Conservation (phyloP, 495 filamentous ascomycete genomes). For the Penicillium macrosclerotiorum region DNA sequence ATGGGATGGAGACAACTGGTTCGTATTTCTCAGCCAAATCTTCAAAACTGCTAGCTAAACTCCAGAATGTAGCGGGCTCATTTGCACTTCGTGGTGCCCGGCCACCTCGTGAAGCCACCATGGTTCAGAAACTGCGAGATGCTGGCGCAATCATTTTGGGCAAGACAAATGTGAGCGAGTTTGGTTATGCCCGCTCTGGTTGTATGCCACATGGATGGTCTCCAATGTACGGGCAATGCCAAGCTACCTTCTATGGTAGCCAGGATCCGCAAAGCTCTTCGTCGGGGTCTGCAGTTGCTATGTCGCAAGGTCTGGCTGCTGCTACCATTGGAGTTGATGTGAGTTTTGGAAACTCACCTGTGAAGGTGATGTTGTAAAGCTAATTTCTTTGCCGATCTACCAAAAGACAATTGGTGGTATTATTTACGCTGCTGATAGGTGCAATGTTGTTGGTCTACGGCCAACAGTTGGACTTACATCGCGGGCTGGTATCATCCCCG, state of each 20-base stretch:
- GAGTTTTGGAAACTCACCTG: too few relatives aligned
- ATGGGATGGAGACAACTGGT: conserved; percentile 64
- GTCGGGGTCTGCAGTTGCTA: background rate
- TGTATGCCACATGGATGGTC: conserved; percentile 39
- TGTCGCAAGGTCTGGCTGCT: background rate
- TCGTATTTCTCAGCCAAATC: conserved; percentile 56
- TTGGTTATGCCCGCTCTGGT: conserved; percentile 50
- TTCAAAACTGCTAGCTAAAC: background rate
- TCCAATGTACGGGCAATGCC: background rate
- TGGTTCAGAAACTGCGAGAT: conserved; percentile 48
- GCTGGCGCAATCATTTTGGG: conserved; percentile 54
- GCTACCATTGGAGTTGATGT: too few relatives aligned
- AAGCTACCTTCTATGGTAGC: background rate
- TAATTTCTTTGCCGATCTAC: background rate
- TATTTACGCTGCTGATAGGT: conserved; percentile 23
- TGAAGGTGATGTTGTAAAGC: too few relatives aligned
- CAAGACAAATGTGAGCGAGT: conserved; percentile 54
- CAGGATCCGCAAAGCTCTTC: background rate
- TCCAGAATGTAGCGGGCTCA: background rate
- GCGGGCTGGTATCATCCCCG: conserved; percentile 50
- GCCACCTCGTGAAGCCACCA: conserved; percentile 42
- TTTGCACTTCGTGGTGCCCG: background rate
- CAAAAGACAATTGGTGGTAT: background rate
- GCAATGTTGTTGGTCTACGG: conserved; percentile 61
- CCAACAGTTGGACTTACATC: conserved; percentile 67